A percentile compares a stretch with the other conserved stretches of the same genome.
Evolutionary conservation across 2,329 filamentous ascomycete genomes (phyloP).

Genomic region (Monosporascus sp.): DNA sequence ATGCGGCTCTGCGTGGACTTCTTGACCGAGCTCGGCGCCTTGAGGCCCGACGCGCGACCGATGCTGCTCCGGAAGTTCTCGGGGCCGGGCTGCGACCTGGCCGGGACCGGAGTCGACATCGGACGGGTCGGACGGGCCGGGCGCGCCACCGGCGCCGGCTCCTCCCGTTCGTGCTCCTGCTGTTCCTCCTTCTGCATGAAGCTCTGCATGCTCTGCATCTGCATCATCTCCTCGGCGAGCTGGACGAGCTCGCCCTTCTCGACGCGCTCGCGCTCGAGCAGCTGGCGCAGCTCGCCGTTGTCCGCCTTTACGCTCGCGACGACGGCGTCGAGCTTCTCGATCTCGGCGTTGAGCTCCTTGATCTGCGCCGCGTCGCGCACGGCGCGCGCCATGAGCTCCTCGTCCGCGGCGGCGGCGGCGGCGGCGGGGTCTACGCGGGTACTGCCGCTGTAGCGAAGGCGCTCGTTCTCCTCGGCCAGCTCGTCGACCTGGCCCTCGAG

Average conservation of each 20-base stretch:
- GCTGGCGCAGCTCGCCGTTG: constrained; percentile 57
- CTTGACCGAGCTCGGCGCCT: constrained; percentile 49
- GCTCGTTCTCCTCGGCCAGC: constrained; percentile 69
- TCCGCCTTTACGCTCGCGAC: constrained; percentile 65
- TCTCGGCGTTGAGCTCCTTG: constrained; percentile 65
- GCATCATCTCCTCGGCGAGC: constrained; percentile 79
- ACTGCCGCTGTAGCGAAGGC: constrained; percentile 59
- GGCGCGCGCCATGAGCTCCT: constrained; percentile 52
- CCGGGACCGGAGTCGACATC: constrained; percentile 8
- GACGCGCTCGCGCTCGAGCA: constrained; percentile 69
- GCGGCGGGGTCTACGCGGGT: constrained; percentile 57
- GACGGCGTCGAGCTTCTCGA: constrained; percentile 70
- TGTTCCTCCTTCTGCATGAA: constrained; percentile 29
- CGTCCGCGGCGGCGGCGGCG: constrained; percentile 38
- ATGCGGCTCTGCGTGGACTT: constrained; percentile 43
- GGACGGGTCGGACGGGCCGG: background rate
- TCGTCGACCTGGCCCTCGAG: constrained; percentile 68
- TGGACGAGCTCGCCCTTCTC: constrained; percentile 81
- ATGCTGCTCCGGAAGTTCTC: constrained; percentile 50
- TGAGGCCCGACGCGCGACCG: constrained; percentile 49
- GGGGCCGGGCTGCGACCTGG: constrained; percentile 12
- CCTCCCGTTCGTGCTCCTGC: constrained; percentile 8
- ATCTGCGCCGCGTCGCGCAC: constrained; percentile 63
- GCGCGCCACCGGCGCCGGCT: constrained; percentile 3
- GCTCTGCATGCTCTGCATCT: constrained; percentile 47